These are phyloP conservation scores for Lagenidium sp. DNA, from an alignment of 352 stramenopile species.

Conservation along the genomic window DNA sequence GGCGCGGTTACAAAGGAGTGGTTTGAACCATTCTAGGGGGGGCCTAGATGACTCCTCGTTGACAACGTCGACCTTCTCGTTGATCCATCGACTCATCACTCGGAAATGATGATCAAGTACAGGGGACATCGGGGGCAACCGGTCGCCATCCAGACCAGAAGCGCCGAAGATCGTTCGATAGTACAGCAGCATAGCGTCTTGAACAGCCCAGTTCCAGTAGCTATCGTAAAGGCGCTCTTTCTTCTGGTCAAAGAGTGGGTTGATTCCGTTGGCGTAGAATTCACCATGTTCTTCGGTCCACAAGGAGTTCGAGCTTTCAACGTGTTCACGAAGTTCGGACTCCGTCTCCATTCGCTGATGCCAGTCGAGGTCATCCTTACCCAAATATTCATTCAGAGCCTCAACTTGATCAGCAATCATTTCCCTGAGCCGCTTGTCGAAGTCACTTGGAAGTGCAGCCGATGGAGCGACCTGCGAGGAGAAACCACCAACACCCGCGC, in stretches of 20 bases:
- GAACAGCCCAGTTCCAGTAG: constrained; percentile 52
- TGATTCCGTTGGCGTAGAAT: constrained; percentile 28
- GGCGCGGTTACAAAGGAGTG: constrained; percentile 36
- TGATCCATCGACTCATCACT: constrained; percentile 36
- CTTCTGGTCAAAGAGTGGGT: constrained; percentile 27
- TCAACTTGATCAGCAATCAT: constrained; percentile 26
- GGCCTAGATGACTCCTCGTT: constrained; percentile 15
- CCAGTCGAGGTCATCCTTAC: constrained; percentile 20
- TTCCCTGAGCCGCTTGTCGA: constrained; percentile 21
- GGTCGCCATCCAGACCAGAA: neutral
- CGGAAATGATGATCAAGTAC: constrained; percentile 22
- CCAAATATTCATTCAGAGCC: constrained; percentile 20
- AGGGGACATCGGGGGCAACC: constrained; percentile 8
- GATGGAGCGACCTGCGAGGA: constrained; percentile 3
- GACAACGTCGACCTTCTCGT: constrained; percentile 19
- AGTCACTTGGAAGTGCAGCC: constrained; percentile 15
- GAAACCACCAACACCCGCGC: constrained; percentile 9
- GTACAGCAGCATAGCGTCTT: constrained; percentile 33
- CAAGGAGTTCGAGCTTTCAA: constrained; percentile 20
- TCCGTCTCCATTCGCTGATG: constrained; percentile 19
- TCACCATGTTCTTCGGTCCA: constrained; percentile 31
- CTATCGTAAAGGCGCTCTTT: constrained; percentile 42
- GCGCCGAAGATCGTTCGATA: constrained; percentile 19
- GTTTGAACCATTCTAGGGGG: constrained; percentile 41
- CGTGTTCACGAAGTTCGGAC: constrained; percentile 20